phyloP scores from a whole-genome alignment of 2,329 filamentous ascomycete genomes.

The Trichoderma sp. region DNA sequence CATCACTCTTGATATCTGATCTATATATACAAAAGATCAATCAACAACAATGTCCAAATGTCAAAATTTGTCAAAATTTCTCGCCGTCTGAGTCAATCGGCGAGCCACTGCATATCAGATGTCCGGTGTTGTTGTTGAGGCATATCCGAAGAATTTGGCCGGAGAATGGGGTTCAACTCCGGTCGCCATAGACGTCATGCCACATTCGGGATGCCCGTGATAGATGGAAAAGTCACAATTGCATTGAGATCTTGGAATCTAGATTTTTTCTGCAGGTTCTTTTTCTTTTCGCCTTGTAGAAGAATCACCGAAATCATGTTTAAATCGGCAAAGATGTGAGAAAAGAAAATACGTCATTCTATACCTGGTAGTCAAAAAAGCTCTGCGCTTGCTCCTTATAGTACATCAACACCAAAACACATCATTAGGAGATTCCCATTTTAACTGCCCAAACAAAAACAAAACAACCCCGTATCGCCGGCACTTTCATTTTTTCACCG shows the following conservation, averaged over 20 bases:
- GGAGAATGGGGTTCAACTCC: slow-evolving; percentile 1
- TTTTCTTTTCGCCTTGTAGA: background rate
- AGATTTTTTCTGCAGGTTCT: background rate
- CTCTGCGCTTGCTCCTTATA: slow-evolving; percentile 4
- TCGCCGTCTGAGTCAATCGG: slow-evolving; percentile 1
- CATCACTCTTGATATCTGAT: background rate
- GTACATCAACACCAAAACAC: slow-evolving; percentile 10
- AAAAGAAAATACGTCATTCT: background rate
- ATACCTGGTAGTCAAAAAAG: background rate
- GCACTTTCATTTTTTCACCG: too few relatives aligned
- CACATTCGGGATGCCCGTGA: background rate
- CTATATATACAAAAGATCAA: background rate
- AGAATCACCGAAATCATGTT: background rate
- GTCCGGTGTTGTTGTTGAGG: background rate
- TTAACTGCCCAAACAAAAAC: background rate
- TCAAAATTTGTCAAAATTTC: background rate
- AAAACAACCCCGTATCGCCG: background rate
- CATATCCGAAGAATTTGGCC: background rate
- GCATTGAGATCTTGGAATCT: background rate
- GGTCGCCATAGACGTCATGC: background rate
- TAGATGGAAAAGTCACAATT: background rate
- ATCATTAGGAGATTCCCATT: background rate
- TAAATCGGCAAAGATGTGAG: background rate
- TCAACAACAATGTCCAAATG: background rate
- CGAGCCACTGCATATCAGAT: background rate